These are phyloP conservation scores for Suzukiozyma palmioleophila DNA, from an alignment of 1,139 yeast genomes.

Conservation along the genomic window DNA sequence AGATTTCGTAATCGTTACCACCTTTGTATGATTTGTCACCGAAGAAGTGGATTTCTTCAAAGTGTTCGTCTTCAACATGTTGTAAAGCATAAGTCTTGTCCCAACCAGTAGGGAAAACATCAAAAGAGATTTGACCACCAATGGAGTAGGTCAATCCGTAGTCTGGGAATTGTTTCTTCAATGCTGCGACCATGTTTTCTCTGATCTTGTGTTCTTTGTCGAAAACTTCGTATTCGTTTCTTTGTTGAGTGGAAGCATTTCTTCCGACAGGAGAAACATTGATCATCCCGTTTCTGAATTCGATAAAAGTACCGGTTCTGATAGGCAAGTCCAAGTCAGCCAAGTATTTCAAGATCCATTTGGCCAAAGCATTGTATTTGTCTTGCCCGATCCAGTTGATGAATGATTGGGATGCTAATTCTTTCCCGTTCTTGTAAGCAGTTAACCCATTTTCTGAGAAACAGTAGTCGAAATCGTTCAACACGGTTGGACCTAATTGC, in stretches of 20 bases:
- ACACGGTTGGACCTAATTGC: conserved; percentile 80
- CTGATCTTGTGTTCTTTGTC: conserved; percentile 81
- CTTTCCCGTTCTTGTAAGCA: conserved; percentile 86
- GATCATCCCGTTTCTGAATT: conserved; percentile 99
- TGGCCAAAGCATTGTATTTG: conserved; percentile 82
- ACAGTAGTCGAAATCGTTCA: conserved; percentile 86
- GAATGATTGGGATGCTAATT: conserved; percentile 89
- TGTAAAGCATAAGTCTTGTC: conserved; percentile 97
- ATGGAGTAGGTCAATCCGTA: conserved; percentile 88
- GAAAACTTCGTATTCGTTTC: conserved; percentile 83
- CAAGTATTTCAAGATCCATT: conserved; percentile 80
- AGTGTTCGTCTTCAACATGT: conserved; percentile 83
- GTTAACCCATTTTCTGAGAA: conserved; percentile 97
- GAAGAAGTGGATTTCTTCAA: conserved; percentile 88
- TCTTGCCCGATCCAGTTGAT: conserved; percentile 95
- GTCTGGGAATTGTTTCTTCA: conserved; percentile 79
- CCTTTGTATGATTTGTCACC: conserved; percentile 98
- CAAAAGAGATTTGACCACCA: conserved; percentile 98
- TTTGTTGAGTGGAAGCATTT: conserved; percentile 91
- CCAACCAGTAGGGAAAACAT: conserved; percentile 99
- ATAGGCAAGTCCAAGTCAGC: conserved; percentile 84
- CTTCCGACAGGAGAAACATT: conserved; percentile 98
- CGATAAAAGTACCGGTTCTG: conserved; percentile 96
- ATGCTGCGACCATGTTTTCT: conserved; percentile 75
- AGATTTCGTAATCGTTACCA: conserved; percentile 98